A percentile compares a stretch with the other conserved stretches of the same genome.
These are phyloP conservation scores for Dianthus caryophyllus DNA, from an alignment of 148 eudicot genomes.

Conservation along the genomic window DNA sequence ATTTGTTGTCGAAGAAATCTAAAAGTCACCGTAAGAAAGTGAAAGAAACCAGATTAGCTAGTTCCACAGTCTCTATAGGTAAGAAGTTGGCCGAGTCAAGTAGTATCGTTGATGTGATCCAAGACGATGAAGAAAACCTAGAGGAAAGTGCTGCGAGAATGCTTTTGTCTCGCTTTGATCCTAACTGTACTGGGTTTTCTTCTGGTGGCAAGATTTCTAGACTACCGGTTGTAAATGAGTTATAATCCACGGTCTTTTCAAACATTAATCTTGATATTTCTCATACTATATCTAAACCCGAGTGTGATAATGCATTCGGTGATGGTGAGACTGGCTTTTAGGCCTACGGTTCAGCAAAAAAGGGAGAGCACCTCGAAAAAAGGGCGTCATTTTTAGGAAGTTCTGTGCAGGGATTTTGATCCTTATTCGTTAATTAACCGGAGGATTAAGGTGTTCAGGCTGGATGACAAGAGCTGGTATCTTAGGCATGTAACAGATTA, in stretches of 20 bases:
- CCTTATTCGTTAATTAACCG: slow-evolving; percentile 66
- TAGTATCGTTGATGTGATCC: slow-evolving; percentile 29
- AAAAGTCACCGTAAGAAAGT: slow-evolving; percentile 39
- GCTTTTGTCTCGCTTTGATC: slow-evolving; percentile 97
- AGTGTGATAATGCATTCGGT: slow-evolving; percentile 40
- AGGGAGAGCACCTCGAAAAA: slow-evolving; percentile 43
- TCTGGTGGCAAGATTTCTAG: slow-evolving; percentile 39
- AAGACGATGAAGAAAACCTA: slow-evolving; percentile 83
- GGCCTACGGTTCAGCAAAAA: slow-evolving; percentile 51
- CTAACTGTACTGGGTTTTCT: slow-evolving; percentile 62
- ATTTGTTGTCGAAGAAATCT: slow-evolving; percentile 36
- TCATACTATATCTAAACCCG: slow-evolving; percentile 25
- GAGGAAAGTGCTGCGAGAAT: slow-evolving; percentile 94
- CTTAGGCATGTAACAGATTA: slow-evolving; percentile 69
- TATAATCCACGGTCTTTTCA: slow-evolving; percentile 27
- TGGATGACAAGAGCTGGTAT: slow-evolving; percentile 88
- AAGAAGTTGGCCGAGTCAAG: slow-evolving; percentile 27
- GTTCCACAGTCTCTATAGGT: slow-evolving; percentile 23
- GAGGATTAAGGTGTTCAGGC: slow-evolving; percentile 87
- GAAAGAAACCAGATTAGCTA: slow-evolving; percentile 32
- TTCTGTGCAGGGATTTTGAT: slow-evolving; percentile 47
- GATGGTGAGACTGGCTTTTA: slow-evolving; percentile 56
- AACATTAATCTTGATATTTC: slow-evolving; percentile 24
- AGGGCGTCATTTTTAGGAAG: slow-evolving; percentile 78
- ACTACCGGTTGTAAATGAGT: slow-evolving; percentile 32